These are phyloP conservation scores for Bruguiera hainesii DNA, from an alignment of 441 rosid genomes.

Conservation along the genomic window DNA sequence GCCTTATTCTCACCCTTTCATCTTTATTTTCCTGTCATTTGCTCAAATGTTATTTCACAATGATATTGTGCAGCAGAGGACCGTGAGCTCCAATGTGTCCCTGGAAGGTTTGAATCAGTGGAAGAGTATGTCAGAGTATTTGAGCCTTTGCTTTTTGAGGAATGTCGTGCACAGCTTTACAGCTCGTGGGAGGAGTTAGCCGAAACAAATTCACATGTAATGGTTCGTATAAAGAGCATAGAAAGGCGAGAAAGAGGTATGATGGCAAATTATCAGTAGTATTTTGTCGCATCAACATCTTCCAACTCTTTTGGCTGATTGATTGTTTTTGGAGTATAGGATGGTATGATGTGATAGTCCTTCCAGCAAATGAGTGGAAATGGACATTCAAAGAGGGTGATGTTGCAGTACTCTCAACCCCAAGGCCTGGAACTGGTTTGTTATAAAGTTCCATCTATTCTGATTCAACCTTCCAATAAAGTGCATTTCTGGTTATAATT, in stretches of 20 bases:
- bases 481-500: conserved; percentile 2
- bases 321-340: conserved; percentile 45
- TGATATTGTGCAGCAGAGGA: conserved; percentile 54
- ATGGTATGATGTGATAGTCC: conserved; percentile 90
- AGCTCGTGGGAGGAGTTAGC: conserved; percentile 90
- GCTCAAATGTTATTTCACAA: conserved; percentile 13
- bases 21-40: background rate
- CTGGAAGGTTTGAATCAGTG: conserved; percentile 83
- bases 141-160: conserved; percentile 98
- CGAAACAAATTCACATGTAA: conserved; percentile 63
- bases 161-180: conserved; percentile 96
- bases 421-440: conserved; percentile 80
- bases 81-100: conserved; percentile 85
- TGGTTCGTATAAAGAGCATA: conserved; percentile 69
- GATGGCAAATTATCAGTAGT: background rate
- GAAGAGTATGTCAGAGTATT: conserved; percentile 93
- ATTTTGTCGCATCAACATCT: background rate
- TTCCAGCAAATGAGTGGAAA: conserved; percentile 69
- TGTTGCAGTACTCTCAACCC: conserved; percentile 85
- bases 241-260: conserved; percentile 94
- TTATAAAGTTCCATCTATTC: conserved; percentile 3
- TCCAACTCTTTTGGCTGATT: conserved; percentile 20
- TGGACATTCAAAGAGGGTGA: conserved; percentile 99
- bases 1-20: background rate
- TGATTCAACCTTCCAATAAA: background rate